Base-by-base conservation (phyloP, 2,329 filamentous ascomycete genomes). In the Fonsecaea monophora region DNA sequence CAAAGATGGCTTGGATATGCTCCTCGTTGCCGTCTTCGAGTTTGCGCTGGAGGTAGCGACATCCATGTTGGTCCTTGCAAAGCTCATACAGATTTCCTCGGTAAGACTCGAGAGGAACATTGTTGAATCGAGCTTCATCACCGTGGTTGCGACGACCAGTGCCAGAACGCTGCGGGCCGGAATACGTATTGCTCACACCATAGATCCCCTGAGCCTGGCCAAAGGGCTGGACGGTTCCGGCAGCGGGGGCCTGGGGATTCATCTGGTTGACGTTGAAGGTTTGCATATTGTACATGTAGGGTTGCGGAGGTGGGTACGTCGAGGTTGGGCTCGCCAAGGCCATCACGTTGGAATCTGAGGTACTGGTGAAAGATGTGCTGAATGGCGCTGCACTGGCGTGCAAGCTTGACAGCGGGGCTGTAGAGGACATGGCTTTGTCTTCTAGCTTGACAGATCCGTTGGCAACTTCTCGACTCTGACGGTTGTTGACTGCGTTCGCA, bases 61-160 rank as follows among this genome's bases (percentile, higher is more conserved):
- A 99, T 66, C 95, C 95, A 78, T 99, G 94, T 81, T 99, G 95
- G 75, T 99, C 95, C 81, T 97, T 98, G 86, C 94, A 98, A 40
- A 97, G 83, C 59, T 88, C 86, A 78, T 97, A 96, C 74, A 99
- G 92, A 74, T 93, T 90, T 57, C 93, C 92, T 40, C 86, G 85
- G 74, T 95, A 90, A 38, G 89, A 87, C 76, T 97, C 92, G 25
- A 98, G 83, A 13, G 92, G 88, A 75, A 92, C 86, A 76, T 95
- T 94, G 73, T 91, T 88, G 80, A 92, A 97, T 67, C 92, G 91
- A 74, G 90, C 82, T 54, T 80, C 79, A 70, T 81, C 79, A 34
- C 73, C 76, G 59, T 75, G 77, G 60, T 79, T 82, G 86, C 89
- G 89, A 80, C 92, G 89, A 53, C 48, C 90, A 74, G 92, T 90